Percentiles rank a stretch among this genome's conserved stretches.
Conservation (phyloP, 2,329 filamentous ascomycete genomes). For the Sarocladium oryzae region DNA sequence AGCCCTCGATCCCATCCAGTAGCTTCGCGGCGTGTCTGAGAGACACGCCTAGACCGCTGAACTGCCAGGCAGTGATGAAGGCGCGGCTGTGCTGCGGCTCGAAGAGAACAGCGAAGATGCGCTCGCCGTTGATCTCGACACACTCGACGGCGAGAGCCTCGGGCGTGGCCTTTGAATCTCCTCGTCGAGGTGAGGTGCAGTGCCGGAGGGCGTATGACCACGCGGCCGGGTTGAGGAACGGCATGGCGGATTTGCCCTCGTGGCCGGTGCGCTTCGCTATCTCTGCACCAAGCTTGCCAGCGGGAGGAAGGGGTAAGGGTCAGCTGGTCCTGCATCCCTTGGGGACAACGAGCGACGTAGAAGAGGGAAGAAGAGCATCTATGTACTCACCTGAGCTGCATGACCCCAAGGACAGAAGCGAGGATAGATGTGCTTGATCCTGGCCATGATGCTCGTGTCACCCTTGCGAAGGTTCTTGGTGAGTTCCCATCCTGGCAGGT, state of each 20-base stretch:
- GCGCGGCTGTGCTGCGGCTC: constrained; percentile 27
- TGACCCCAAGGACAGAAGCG: constrained; percentile 36
- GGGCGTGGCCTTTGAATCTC: constrained; percentile 25
- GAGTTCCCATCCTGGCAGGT: constrained; percentile 37
- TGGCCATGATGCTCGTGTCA: constrained; percentile 26
- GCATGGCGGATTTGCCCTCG: constrained; percentile 20
- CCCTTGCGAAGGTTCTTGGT: constrained; percentile 34
- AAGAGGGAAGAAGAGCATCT: no score
- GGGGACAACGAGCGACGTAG: no score
- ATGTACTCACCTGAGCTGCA: constrained; percentile 26
- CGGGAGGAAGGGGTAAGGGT: no score
- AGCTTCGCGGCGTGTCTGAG: constrained; percentile 39
- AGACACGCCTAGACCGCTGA: constrained; percentile 39
- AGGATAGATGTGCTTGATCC: constrained; percentile 38
- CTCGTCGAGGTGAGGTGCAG: constrained; percentile 27
- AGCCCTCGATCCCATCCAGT: constrained; percentile 26
- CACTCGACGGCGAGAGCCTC: constrained; percentile 31
- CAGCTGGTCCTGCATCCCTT: no score
- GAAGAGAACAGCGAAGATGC: constrained; percentile 38
- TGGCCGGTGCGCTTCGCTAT: constrained; percentile 26
- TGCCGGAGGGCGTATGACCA: constrained; percentile 25
- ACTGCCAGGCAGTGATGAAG: constrained; percentile 38
- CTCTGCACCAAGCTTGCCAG: constrained; percentile 28
- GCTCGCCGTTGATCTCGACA: constrained; percentile 34
- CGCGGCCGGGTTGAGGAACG: constrained; percentile 26